Evolutionary conservation across 352 stramenopile species (phyloP), one percentile per base, ranked within the genome.

Genomic region (Pythium scleroteichum): DNA sequence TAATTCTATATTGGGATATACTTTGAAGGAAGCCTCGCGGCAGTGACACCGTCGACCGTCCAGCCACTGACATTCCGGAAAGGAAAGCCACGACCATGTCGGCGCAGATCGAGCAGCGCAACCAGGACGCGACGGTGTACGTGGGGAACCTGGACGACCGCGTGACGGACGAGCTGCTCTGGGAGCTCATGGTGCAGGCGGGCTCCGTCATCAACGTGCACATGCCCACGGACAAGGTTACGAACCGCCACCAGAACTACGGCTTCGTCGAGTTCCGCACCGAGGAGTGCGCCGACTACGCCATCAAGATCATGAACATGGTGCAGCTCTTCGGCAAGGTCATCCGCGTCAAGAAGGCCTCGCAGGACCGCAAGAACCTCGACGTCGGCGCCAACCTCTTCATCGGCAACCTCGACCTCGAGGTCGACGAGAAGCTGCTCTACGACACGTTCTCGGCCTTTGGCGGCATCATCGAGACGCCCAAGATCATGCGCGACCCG

Each of bases 321-420:
- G 86, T 99, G 39, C 97, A 99, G 74, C 72, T 99, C n/a, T 99
- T 94, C 73, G 93, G 94, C 23, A 90, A 97, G 53, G 93, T 97
- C 3, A 78, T 99, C 33, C 84, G 94, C 20, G 95, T 99, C 12
- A 98, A 97, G 68, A 99, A 99, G 72, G 92, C 90, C 17, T 96
- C 83, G 22, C 87, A 98, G 59, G 96, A 99, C 73, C 93, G 92
- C 68, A 98, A 98, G 68, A 93, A 76, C 32, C 72, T 98, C 35
- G 97, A 99, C 76, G 96, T 99, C n/a, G 98, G 98, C 32, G 98
- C 98, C 4, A 99, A 99, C 75, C 80, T 99, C 4, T 99, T 99
- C 72, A 85, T 99, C 53, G 97, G 97, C 16, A 97, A 97, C 62
- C 72, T 99, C 19, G 94, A 98, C 76, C 81, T 85, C 1, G 93